Base-by-base conservation (phyloP, 2,329 filamentous ascomycete genomes). In the Exophiala mesophila region DNA sequence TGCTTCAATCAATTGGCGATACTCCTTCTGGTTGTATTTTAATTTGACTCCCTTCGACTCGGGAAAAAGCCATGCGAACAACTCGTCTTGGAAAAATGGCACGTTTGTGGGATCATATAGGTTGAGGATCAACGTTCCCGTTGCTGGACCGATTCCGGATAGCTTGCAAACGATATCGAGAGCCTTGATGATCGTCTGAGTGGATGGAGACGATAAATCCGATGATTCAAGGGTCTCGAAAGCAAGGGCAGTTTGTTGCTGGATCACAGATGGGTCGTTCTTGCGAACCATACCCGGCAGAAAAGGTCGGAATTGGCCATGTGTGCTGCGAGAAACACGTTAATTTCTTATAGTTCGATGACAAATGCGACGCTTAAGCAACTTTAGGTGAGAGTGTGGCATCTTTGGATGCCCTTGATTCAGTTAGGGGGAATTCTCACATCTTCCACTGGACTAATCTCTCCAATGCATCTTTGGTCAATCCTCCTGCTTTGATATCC, bases 81-180 rank as follows among this genome's bases (percentile, higher is more conserved):
- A 44, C 49, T 70, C 66, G 31, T 70, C 67, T 28, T 65, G 67
- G 46, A 65, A 70, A 33, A 70, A 70, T 0, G 67, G 66, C 2
- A 63, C 44, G 23, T 49, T 45, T 13, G 58, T 51, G 3, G 54
- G 47, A 16, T 49, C 36, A 24, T 50, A 59, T 6, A 65, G 55
- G 5, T 62, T 65, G 2, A 70, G 55, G 15, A 70, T 56, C 15
- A 70, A 52, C 2, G 67, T 67, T 2, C 64, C 65, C 1, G 67
- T 69, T 5, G 67, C 67, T 0, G 62, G 59, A 0, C 67, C 67
- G 2, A 69, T 62, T 4, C 66, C 67, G 5, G 63, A 62, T 4
- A 70, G 57, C 2, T 54, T 53, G n/a, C 58, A 61, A 2, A 68
- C 53, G 1, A 51, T 45, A 12, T 65, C 58, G 2, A 69, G 45